A percentile compares a stretch with the other conserved stretches of the same genome.
Conservation (phyloP, 305 asterid species). For the Coffea humblotiana region DNA sequence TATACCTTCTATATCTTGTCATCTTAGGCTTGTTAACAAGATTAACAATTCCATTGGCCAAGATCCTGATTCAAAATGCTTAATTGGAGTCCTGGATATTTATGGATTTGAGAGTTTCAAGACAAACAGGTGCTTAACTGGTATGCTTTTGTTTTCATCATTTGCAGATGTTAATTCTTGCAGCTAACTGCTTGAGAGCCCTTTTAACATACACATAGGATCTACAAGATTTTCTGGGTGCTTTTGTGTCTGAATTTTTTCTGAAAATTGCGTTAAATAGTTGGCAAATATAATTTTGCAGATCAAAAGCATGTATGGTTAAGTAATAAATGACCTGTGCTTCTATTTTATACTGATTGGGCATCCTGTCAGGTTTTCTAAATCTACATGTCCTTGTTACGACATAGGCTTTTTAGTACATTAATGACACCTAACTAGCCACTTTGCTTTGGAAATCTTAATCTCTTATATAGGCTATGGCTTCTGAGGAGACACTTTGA, state of each 20-base stretch:
- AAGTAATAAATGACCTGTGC: neutral
- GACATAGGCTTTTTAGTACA: neutral
- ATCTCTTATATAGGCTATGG: neutral
- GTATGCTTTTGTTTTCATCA: conserved; percentile 84
- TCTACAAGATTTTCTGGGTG: neutral
- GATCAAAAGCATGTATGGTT: neutral
- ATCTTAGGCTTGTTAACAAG: conserved; percentile 83
- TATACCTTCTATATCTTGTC: conserved; percentile 15
- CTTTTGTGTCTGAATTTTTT: neutral
- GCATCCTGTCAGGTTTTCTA: neutral
- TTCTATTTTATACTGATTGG: neutral
- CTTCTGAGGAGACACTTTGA: neutral
- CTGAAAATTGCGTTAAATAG: neutral
- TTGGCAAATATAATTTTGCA: neutral
- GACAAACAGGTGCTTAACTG: conserved; percentile 99
- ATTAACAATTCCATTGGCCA: conserved; percentile 89
- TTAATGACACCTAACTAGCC: neutral
- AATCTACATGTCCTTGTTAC: neutral
- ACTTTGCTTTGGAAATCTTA: neutral
- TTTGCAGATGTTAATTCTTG: conserved; percentile 47
- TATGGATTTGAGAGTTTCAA: conserved; percentile 99
- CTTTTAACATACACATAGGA: conserved; percentile 5
- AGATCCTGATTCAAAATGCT: conserved; percentile 72
- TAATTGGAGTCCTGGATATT: conserved; percentile 94
- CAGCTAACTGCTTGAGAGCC: conserved; percentile 36